Evolutionary conservation across 2,329 filamentous ascomycete genomes (phyloP).

Genomic region (Cladosporium sp.): DNA sequence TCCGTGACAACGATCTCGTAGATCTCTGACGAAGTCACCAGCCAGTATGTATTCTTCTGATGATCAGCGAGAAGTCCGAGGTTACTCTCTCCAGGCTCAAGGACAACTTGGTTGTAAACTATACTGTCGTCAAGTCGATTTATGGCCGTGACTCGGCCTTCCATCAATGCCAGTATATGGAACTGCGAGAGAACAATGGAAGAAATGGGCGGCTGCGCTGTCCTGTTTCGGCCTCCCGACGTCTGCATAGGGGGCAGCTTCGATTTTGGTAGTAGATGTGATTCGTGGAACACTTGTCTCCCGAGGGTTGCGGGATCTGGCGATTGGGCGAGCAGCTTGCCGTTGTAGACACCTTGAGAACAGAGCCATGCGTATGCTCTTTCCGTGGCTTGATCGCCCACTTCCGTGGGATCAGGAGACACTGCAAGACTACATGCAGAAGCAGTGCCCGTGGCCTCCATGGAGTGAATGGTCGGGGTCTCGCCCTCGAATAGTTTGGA

Average conservation of each 20-base stretch:
- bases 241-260: conserved; percentile 70
- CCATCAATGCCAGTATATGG: conserved; percentile 83
- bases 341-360: conserved; percentile 82
- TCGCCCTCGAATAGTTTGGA: conserved; percentile 85
- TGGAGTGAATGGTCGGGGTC: conserved; percentile 73
- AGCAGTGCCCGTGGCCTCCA: conserved; percentile 62
- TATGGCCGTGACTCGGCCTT: conserved; percentile 77
- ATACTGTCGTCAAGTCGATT: conserved; percentile 84
- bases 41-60: conserved; percentile 96
- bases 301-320: conserved; percentile 66
- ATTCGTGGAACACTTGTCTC: conserved; percentile 72
- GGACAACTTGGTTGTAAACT: conserved; percentile 83
- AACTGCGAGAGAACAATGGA: conserved; percentile 88
- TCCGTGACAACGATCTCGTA: conserved; percentile 90
- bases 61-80: conserved; percentile 86
- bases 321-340: conserved; percentile 63
- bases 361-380: conserved; percentile 88
- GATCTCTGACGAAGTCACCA: conserved; percentile 87
- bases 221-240: conserved; percentile 62
- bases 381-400: conserved; percentile 46
- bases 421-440: conserved; percentile 64
- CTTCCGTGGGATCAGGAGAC: conserved; percentile 64
- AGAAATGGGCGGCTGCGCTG: conserved; percentile 70
- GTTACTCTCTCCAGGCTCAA: conserved; percentile 74
- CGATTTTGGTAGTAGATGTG: conserved; percentile 73